Conservation (phyloP, 1,139 yeast species). For the Debaryomycetaceae sp. region DNA sequence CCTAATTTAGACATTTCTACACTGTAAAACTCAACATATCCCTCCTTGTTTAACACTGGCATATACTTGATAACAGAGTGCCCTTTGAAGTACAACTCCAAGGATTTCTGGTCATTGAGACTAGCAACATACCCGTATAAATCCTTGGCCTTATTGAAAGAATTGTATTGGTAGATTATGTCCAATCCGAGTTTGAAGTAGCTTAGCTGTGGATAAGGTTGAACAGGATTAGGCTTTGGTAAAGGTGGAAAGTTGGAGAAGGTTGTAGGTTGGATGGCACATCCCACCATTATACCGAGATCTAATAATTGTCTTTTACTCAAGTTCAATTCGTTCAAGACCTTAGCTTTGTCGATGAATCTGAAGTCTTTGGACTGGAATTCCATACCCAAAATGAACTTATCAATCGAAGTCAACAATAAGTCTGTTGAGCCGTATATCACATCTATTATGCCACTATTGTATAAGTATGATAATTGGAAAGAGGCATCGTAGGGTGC, state of each 20-base stretch:
- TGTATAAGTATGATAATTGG: slow-evolving; percentile 71
- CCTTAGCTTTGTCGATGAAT: slow-evolving; percentile 57
- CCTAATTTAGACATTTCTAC: slow-evolving; percentile 39
- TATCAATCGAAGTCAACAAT: slow-evolving; percentile 61
- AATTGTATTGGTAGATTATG: slow-evolving; percentile 35
- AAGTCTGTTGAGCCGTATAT: slow-evolving; percentile 85
- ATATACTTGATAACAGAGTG: slow-evolving; percentile 42
- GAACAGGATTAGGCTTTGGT: slow-evolving; percentile 43
- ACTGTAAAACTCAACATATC: slow-evolving; percentile 60
- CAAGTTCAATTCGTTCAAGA: slow-evolving; percentile 59
- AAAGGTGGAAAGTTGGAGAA: slow-evolving; percentile 56
- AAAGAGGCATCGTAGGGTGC: slow-evolving; percentile 84
- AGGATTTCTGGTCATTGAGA: slow-evolving; percentile 35
- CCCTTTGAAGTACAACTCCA: slow-evolving; percentile 38
- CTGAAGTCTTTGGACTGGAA: slow-evolving; percentile 61
- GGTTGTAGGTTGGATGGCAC: slow-evolving; percentile 65
- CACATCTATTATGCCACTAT: slow-evolving; percentile 59
- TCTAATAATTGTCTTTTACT: slow-evolving; percentile 69
- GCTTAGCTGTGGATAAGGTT: slow-evolving; percentile 42
- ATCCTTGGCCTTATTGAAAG: slow-evolving; percentile 24
- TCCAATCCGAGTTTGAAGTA: slow-evolving; percentile 44
- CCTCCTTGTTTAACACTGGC: slow-evolving; percentile 70
- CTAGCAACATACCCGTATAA: slow-evolving; percentile 35
- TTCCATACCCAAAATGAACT: slow-evolving; percentile 71
- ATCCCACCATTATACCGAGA: slow-evolving; percentile 73